These are phyloP conservation scores for Penstemon eatonii DNA, from an alignment of 257 asterid genomes.

Conservation along the genomic window DNA sequence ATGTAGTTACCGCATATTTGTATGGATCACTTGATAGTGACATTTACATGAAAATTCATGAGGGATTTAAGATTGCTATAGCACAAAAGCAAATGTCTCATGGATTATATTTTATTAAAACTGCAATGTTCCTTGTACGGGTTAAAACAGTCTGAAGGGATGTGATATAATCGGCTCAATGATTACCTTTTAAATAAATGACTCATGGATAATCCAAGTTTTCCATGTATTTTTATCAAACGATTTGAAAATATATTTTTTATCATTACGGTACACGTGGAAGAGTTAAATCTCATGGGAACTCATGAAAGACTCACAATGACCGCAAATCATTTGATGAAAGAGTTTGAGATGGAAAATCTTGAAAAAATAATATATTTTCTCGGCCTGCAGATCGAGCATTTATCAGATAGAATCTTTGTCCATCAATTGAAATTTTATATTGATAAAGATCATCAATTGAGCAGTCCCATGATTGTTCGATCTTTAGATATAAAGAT, in stretches of 20 bases:
- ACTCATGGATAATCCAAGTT: neutral
- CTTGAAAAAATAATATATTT: too few relatives aligned
- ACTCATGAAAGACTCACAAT: neutral
- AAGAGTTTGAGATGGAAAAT: too few relatives aligned
- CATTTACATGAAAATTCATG: neutral
- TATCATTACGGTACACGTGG: neutral
- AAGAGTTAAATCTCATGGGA: neutral
- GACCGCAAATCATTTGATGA: neutral
- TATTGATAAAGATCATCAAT: neutral
- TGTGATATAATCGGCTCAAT: neutral
- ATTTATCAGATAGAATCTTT: neutral
- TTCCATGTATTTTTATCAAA: too few relatives aligned
- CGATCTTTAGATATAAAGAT: neutral
- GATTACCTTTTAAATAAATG: neutral
- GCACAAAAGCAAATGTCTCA: too few relatives aligned
- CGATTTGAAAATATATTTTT: too few relatives aligned
- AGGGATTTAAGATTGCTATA: too few relatives aligned
- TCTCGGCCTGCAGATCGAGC: too few relatives aligned
- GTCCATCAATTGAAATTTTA: neutral
- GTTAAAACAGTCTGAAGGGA: neutral
- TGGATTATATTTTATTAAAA: too few relatives aligned
- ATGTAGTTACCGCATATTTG: neutral
- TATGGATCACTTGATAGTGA: neutral
- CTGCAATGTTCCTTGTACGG: neutral
- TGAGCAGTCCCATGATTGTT: neutral